A percentile compares a stretch with the other conserved stretches of the same genome.
These are phyloP conservation scores for Gnetum montanum DNA, from an alignment of 75 land plant species.

Conservation along the genomic window DNA sequence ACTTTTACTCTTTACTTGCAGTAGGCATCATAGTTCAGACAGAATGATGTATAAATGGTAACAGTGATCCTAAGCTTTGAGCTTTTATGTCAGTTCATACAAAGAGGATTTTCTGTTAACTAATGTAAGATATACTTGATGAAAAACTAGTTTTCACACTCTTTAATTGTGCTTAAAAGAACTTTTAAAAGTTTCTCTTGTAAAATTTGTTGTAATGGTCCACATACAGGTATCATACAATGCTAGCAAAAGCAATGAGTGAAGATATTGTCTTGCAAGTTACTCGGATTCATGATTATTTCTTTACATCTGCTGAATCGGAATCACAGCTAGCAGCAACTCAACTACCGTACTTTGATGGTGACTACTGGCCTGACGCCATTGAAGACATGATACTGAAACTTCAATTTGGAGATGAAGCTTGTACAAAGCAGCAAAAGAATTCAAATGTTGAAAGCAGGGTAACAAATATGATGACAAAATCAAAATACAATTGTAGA, in stretches of 20 bases:
- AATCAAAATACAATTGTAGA: slow-evolving; percentile 24
- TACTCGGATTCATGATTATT: slow-evolving; percentile 28
- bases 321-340: slow-evolving; percentile 27
- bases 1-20: too few species aligned
- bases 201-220: too few species aligned
- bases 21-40: too few species aligned
- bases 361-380: slow-evolving; percentile 39
- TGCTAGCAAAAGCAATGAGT: slow-evolving; percentile 23
- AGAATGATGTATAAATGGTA: too few species aligned
- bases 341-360: slow-evolving; percentile 37
- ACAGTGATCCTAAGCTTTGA: too few species aligned
- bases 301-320: slow-evolving; percentile 21
- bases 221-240: slow-evolving; percentile 24
- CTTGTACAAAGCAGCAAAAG: slow-evolving; percentile 27
- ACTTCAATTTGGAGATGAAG: slow-evolving; percentile 22
- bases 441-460: slow-evolving; percentile 31
- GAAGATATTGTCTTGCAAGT: slow-evolving; percentile 34
- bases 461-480: slow-evolving; percentile 23
- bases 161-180: too few species aligned
- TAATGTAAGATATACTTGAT: too few species aligned
- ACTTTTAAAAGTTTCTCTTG: too few species aligned
- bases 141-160: too few species aligned
- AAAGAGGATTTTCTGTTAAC: too few species aligned
- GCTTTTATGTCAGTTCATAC: too few species aligned
- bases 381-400: slow-evolving; percentile 48